Percentiles rank a stretch among this genome's conserved stretches.
Conservation (phyloP, 129 eudicot genomes). For the Centrapalus pauciflorus region DNA sequence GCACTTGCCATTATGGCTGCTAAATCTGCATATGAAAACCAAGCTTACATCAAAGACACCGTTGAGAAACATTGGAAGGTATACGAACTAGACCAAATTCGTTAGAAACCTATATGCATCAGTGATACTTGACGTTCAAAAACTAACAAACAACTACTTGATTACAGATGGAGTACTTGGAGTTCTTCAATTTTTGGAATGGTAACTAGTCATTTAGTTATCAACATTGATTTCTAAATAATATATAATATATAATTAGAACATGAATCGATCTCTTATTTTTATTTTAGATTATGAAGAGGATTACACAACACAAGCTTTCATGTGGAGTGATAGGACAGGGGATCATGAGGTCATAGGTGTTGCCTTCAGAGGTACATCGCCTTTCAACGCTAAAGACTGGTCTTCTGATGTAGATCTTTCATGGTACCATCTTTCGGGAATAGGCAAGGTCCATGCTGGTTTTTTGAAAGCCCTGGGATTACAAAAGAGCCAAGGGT, state of each 20-base stretch:
- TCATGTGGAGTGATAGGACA: constrained; percentile 38
- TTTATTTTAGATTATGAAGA: constrained; percentile 33
- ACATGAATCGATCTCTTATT: background rate
- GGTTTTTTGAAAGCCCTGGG: constrained; percentile 82
- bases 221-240: background rate
- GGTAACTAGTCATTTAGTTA: too few species aligned
- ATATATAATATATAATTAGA: background rate
- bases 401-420: constrained; percentile 62
- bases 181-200: constrained; percentile 39
- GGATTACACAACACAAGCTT: constrained; percentile 44
- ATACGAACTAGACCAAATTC: too few species aligned
- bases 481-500: constrained; percentile 42
- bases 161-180: constrained; percentile 60
- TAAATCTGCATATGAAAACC: constrained; percentile 60
- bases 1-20: constrained; percentile 62
- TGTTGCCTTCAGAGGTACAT: constrained; percentile 67
- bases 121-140: too few species aligned
- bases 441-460: constrained; percentile 53
- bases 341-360: constrained; percentile 39
- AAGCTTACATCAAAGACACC: constrained; percentile 33
- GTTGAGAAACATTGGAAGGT: constrained; percentile 68
- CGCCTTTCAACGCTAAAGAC: constrained; percentile 53
- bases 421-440: constrained; percentile 48
- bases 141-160: background rate
- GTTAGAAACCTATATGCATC: too few species aligned